Base-by-base conservation (phyloP, 805 yeast genomes). In the Cyberlindnera maclurae region DNA sequence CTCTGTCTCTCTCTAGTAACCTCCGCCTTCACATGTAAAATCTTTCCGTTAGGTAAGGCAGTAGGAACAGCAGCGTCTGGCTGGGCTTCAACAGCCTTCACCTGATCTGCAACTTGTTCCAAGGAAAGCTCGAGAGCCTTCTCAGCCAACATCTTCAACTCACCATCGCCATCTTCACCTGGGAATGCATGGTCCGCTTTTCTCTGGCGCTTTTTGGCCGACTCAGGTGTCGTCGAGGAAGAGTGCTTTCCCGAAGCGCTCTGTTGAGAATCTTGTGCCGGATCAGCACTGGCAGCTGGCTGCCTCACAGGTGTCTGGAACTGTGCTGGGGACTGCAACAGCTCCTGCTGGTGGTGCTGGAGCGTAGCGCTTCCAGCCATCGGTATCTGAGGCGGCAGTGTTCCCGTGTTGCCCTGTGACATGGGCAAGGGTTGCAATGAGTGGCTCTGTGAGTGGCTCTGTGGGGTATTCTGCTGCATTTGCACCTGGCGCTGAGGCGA, bases 1-100 rank as follows among this genome's bases (percentile, higher is more conserved):
- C 79, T 70, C 51, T 77, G 82, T 40, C 76, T 66, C 49, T 81
- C 86, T 34, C 65, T 67, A 24, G 41, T 36, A 5, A 41, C 38
- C 15, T 46, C 39, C 57, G 57, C 39, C 36, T 44, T 40, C 46
- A 41, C 34, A 15, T 40, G 31, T 26, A 39, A 37, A 50, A 39
- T 46, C 12, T 54, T 45, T 11, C 62, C 45, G 44, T 57, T 53
- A 22, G 54, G 54, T 8, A 53, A 45, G 24, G 58, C 46, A 3
- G 62, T 45, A 32, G 57, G 17, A 3, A 34, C 29, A 1, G 49
- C 33, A 10, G 50, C 40, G 13, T 43, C 34, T 18, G 34, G 34
- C n/a, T 41, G 39, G 1, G 49, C 42, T 42, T 73, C 79, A 12
- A 69, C 54, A n/a, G 58, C 58, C 44, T 64, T 64, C n/a, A 73